Evolutionary conservation across 345 rosid genomes (phyloP).

Genomic region (Hypericum androsaemum): DNA sequence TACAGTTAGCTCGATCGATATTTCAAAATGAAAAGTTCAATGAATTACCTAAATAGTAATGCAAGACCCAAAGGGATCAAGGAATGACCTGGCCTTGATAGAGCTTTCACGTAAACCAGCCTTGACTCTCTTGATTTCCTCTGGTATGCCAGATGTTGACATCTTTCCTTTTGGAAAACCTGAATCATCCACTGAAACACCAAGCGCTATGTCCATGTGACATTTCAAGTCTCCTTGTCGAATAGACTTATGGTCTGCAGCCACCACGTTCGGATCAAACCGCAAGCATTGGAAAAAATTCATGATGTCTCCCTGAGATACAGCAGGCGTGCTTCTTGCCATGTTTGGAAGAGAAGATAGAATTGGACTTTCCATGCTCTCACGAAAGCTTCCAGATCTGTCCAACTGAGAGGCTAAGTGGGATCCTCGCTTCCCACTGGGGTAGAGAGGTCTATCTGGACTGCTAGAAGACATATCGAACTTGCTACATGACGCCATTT

Average conservation of each 20-base stretch:
- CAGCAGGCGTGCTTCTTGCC: constrained; percentile 51
- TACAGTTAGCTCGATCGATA: no score
- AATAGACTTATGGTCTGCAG: constrained; percentile 63
- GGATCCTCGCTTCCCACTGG: constrained; percentile 70
- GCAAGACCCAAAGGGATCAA: constrained; percentile 18
- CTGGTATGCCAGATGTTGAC: constrained; percentile 41
- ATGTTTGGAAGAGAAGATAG: constrained; percentile 57
- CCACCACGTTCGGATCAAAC: constrained; percentile 67
- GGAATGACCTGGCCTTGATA: constrained; percentile 73
- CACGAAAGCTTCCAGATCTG: constrained; percentile 83
- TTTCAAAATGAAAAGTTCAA: constrained; percentile 7
- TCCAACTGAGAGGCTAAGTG: constrained; percentile 61
- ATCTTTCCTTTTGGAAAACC: constrained; percentile 52
- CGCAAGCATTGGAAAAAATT: constrained; percentile 65
- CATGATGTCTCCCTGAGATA: constrained; percentile 57
- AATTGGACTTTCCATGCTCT: constrained; percentile 59
- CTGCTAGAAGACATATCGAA: constrained; percentile 77
- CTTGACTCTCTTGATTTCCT: constrained; percentile 70
- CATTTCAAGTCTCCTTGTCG: constrained; percentile 68
- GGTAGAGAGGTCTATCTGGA: constrained; percentile 65
- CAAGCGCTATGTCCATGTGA: constrained; percentile 60
- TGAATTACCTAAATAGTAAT: constrained; percentile 18
- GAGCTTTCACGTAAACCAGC: constrained; percentile 51
- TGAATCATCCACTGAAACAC: constrained; percentile 63
- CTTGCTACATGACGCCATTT: constrained; percentile 80